Evolutionary conservation across 495 filamentous ascomycete genomes (phyloP), one percentile per base, ranked within the genome.

Genomic region (Hypoxylon rickii): DNA sequence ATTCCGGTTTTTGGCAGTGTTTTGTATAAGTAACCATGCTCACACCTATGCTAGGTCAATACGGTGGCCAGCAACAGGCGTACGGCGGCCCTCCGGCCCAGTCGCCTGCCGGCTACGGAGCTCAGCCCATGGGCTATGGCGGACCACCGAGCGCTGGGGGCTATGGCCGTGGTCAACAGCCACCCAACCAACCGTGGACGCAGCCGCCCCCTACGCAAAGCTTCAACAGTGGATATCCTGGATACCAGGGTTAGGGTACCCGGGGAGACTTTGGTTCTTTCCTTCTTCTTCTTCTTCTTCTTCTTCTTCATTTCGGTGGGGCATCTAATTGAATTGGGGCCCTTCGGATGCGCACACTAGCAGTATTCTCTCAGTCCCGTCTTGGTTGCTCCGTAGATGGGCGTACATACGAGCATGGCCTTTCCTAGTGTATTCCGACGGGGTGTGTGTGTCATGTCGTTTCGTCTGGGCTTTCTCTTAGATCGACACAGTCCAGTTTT

Each of bases 121-220:
- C 78, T 77, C 83, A 89, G 57, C 79, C 76, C 41, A 81, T 83
- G 78, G 74, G 70, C 20, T 82, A 80, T 58, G 76, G 73, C 17
- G 79, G 80, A 37, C 86, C 86, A n/a, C 86, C 80, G 34, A 89
- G 86, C 63, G 86, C 87, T 55, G 89, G 87, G 57, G 89, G 89
- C 42, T 95, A 91, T 61, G 89, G 89, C 36, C 90, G 90, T 73
- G 89, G 87, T 60, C 88, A 92, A 59, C 86, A 83, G 59, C 80
- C 84, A 51, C 83, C 88, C 53, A 86, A 83, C 64, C 75, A 85
- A 63, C 88, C 88, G 61, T 93, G 89, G 86, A 85, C 80, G 63
- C 85, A 87, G 64, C 77, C 79, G 16, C 77, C 83, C 37, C 76
- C 77, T 3, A 71, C 68, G 33, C 80, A 82, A 62, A 79, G 79